These are phyloP conservation scores for Pseudozyma tsukubaensis DNA, from an alignment of 1,284 basidiomycete genomes.

Conservation along the genomic window DNA sequence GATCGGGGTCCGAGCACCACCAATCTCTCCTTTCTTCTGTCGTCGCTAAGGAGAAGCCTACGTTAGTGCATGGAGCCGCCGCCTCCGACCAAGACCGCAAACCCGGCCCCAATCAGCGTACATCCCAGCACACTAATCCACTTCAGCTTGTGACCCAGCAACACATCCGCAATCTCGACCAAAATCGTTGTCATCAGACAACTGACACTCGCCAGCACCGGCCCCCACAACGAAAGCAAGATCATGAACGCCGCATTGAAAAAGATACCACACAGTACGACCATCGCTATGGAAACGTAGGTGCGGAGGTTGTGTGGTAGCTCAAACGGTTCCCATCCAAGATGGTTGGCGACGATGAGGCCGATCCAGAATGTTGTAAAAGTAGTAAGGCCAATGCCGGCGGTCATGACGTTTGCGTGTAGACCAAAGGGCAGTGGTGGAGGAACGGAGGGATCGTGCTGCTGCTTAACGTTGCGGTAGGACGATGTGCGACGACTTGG, in stretches of 20 bases:
- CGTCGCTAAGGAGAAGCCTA: too few species aligned
- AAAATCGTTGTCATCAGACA: slow-evolving; percentile 66
- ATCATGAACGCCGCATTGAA: slow-evolving; percentile 67
- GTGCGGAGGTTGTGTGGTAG: slow-evolving; percentile 54
- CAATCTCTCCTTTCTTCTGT: too few species aligned
- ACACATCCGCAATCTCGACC: slow-evolving; percentile 57
- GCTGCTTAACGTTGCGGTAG: slow-evolving; percentile 21
- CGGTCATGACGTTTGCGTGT: slow-evolving; percentile 66
- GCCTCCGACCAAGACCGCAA: slow-evolving; percentile 55
- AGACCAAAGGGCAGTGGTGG: slow-evolving; percentile 66
- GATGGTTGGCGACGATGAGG: slow-evolving; percentile 49
- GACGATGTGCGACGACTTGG: slow-evolving; percentile 26
- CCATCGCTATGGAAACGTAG: slow-evolving; percentile 40
- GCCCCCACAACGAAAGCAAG: slow-evolving; percentile 65
- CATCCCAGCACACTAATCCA: slow-evolving; percentile 61
- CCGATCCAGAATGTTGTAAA: slow-evolving; percentile 60
- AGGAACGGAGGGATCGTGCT: slow-evolving; percentile 44
- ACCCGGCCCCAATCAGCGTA: slow-evolving; percentile 58
- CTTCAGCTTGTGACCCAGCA: slow-evolving; percentile 57
- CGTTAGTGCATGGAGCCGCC: slow-evolving; percentile 36
- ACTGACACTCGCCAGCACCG: slow-evolving; percentile 64
- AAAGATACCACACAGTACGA: slow-evolving; percentile 60
- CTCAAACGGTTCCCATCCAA: slow-evolving; percentile 60
- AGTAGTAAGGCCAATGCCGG: slow-evolving; percentile 64
- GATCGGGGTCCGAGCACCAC: slow-evolving; percentile 1